Conservation (phyloP, 306 rosid species). For the Dalbergia oliveri region DNA sequence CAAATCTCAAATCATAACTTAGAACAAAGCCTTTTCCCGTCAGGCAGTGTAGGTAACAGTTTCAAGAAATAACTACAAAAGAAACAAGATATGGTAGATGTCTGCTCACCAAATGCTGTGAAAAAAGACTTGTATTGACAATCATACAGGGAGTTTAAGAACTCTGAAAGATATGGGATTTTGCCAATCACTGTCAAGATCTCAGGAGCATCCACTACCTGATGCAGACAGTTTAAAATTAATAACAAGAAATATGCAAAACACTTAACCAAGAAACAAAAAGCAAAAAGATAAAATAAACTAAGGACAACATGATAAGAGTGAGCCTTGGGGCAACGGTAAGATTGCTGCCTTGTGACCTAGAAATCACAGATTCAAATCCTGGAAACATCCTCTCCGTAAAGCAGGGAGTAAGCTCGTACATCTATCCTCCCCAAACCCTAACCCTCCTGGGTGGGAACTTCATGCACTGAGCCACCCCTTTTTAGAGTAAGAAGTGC, state of each 20-base stretch:
- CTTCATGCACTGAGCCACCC: no score
- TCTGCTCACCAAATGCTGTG: constrained; percentile 85
- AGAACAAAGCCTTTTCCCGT: constrained; percentile 20
- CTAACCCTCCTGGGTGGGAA: no score
- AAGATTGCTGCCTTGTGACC: no score
- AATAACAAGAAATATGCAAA: not conserved
- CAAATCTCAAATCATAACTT: constrained; percentile 29
- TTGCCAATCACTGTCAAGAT: constrained; percentile 94
- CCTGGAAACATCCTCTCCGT: no score
- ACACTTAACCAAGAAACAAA: not conserved
- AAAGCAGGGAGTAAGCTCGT: no score
- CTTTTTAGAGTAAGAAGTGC: not conserved
- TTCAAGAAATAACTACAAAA: not conserved
- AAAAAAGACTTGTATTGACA: constrained; percentile 93
- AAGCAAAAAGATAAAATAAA: not conserved
- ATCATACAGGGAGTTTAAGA: constrained; percentile 82
- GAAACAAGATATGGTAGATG: not conserved
- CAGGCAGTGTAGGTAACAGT: no score
- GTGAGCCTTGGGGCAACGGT: no score
- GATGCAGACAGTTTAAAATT: constrained; percentile 38
- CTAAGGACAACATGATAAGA: no score
- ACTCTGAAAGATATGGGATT: constrained; percentile 82
- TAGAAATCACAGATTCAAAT: no score
- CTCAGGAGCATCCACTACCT: constrained; percentile 99
- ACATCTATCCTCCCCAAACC: no score